Evolutionary conservation across 208 protist genomes (phyloP).

Genomic region (Leishmania mexicana): DNA sequence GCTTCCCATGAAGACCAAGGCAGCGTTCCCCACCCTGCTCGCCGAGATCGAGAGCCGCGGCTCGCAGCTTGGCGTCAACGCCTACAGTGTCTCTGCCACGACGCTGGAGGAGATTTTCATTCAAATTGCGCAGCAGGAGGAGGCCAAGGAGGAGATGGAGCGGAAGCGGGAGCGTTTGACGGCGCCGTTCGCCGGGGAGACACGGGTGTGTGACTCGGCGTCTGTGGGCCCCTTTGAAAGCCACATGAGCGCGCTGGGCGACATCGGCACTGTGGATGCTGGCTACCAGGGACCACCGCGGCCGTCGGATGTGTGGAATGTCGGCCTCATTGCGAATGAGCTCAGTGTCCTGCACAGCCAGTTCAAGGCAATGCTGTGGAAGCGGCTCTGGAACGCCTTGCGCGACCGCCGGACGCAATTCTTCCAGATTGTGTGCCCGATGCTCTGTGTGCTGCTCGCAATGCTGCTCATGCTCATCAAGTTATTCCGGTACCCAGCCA

Average conservation of each 20-base stretch:
- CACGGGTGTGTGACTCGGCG: background rate
- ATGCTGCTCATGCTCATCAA: conserved; percentile 70
- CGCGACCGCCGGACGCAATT: conserved; percentile 72
- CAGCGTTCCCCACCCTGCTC: conserved; percentile 46
- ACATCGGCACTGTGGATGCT: background rate
- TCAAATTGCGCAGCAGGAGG: conserved; percentile 46
- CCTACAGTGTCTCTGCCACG: conserved; percentile 61
- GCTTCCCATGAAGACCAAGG: conserved; percentile 47
- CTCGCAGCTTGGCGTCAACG: conserved; percentile 37
- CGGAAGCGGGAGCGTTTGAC: background rate
- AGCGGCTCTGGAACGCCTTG: conserved; percentile 56
- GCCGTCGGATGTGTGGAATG: conserved; percentile 46
- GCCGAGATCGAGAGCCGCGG: conserved; percentile 40
- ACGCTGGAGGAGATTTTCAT: conserved; percentile 86
- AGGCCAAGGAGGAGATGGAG: conserved; percentile 25
- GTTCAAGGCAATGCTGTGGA: conserved; percentile 62
- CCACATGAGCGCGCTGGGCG: conserved; percentile 1
- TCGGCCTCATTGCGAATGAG: conserved; percentile 25
- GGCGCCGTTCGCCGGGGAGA: background rate
- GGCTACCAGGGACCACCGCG: background rate
- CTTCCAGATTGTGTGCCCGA: conserved; percentile 76
- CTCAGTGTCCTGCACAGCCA: conserved; percentile 36
- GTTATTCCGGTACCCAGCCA: conserved; percentile 30
- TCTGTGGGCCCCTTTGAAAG: background rate
- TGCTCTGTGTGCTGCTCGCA: conserved; percentile 66